These are phyloP conservation scores for Leptographium lundbergii DNA, from an alignment of 2,329 filamentous ascomycete species.

Conservation along the genomic window DNA sequence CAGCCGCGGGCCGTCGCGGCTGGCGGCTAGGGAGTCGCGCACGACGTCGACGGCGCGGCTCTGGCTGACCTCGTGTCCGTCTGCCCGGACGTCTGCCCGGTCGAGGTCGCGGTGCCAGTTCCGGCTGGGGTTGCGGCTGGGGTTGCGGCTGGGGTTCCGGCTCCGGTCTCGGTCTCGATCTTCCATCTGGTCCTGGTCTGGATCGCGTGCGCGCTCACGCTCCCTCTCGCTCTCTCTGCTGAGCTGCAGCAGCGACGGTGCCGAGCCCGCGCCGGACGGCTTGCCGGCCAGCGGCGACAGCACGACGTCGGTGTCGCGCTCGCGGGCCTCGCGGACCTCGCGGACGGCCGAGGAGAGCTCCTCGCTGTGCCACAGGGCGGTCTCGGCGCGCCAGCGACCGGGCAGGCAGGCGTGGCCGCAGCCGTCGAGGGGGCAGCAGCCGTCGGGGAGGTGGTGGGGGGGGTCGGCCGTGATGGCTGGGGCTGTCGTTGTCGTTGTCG, in stretches of 20 bases:
- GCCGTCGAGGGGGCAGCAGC: conserved; percentile 51
- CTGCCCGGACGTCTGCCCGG: conserved; percentile 30
- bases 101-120: conserved; percentile 5
- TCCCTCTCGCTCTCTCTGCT: neutral
- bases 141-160: neutral
- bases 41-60: conserved; percentile 49
- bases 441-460: conserved; percentile 36
- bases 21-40: conserved; percentile 34
- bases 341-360: conserved; percentile 30
- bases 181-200: too few species aligned
- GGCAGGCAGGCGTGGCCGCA: conserved; percentile 52
- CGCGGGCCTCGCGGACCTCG: neutral
- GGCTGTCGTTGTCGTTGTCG: neutral
- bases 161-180: neutral
- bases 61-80: conserved; percentile 41
- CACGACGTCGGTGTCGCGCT: neutral
- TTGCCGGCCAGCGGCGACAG: neutral
- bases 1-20: conserved; percentile 20
- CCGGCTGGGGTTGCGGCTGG: too few species aligned
- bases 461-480: too few species aligned
- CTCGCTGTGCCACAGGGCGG: conserved; percentile 30
- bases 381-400: conserved; percentile 39
- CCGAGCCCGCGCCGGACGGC: neutral
- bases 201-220: neutral
- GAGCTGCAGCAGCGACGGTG: neutral